These are phyloP conservation scores for Globisporangium solare DNA, from an alignment of 352 stramenopile species.

Conservation along the genomic window DNA sequence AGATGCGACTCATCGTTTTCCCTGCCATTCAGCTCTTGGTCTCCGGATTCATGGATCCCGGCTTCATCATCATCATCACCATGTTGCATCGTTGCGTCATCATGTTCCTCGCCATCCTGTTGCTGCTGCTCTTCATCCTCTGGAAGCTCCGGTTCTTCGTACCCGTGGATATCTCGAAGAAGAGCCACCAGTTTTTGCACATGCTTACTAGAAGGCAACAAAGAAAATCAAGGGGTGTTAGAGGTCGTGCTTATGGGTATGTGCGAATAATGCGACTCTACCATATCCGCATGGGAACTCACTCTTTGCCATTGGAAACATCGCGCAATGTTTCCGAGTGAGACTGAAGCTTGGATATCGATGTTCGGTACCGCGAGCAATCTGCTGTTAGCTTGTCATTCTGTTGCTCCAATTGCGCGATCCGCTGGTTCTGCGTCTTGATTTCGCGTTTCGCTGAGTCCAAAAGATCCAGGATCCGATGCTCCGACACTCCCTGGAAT, in stretches of 20 bases:
- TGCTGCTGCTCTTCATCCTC: conserved; percentile 24
- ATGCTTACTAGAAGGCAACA: conserved; percentile 20
- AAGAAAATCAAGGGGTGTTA: neutral
- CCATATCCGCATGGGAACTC: neutral
- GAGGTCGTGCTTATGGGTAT: too few species aligned
- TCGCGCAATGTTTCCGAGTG: conserved; percentile 13
- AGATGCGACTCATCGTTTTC: too few species aligned
- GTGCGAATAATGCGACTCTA: too few species aligned
- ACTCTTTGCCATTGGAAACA: conserved; percentile 14
- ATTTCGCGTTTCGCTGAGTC: conserved; percentile 9
- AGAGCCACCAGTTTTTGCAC: conserved; percentile 36
- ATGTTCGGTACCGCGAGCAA: conserved; percentile 7
- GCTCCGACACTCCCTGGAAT: conserved; percentile 6
- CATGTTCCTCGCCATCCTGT: conserved; percentile 22
- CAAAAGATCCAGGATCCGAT: conserved; percentile 8
- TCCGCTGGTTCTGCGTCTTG: conserved; percentile 1
- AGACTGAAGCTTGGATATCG: conserved; percentile 11
- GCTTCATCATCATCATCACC: conserved; percentile 17
- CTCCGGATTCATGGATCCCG: too few species aligned
- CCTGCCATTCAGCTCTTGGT: too few species aligned
- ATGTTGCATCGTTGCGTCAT: neutral
- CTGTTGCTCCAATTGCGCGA: conserved; percentile 7
- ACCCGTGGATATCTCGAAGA: conserved; percentile 23
- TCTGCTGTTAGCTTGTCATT: conserved; percentile 5
- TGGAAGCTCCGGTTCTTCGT: conserved; percentile 22